These are phyloP conservation scores for Stephanodiscus triporus DNA, from an alignment of 108 stramenopile species.

Conservation along the genomic window DNA sequence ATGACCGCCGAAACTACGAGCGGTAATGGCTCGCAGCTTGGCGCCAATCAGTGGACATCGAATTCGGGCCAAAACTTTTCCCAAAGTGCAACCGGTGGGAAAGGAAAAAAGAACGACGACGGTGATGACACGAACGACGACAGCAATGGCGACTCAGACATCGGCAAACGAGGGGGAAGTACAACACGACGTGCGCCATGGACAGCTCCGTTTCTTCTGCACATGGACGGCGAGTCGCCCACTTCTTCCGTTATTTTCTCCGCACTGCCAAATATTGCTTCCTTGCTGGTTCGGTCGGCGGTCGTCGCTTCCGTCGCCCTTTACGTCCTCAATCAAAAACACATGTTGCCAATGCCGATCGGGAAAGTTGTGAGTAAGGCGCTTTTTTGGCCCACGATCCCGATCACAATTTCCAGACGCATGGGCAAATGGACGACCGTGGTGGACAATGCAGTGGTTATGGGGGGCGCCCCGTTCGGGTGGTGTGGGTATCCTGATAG, in stretches of 20 bases:
- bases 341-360: constrained; percentile 66
- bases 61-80: background rate
- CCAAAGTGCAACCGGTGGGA: constrained; percentile 8
- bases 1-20: background rate
- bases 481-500: constrained; percentile 64
- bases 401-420: constrained; percentile 71
- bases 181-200: background rate
- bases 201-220: constrained; percentile 6
- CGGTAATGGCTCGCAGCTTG: background rate
- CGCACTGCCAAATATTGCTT: constrained; percentile 21
- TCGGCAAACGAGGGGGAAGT: constrained; percentile 10
- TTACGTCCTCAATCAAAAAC: constrained; percentile 82
- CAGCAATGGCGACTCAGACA: background rate
- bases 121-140: constrained; percentile 12
- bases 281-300: constrained; percentile 27
- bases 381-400: constrained; percentile 85
- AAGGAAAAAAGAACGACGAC: constrained; percentile 20
- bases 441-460: constrained; percentile 76
- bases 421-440: constrained; percentile 76
- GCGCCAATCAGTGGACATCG: background rate
- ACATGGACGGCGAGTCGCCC: constrained; percentile 3
- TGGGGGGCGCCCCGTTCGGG: constrained; percentile 84
- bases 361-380: constrained; percentile 62
- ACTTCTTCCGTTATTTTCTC: constrained; percentile 14
- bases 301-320: constrained; percentile 61